Percentiles rank a stretch among this genome's conserved stretches.
These are phyloP conservation scores for Kazachstania martiniae DNA, from an alignment of 805 yeast genomes.

Conservation along the genomic window DNA sequence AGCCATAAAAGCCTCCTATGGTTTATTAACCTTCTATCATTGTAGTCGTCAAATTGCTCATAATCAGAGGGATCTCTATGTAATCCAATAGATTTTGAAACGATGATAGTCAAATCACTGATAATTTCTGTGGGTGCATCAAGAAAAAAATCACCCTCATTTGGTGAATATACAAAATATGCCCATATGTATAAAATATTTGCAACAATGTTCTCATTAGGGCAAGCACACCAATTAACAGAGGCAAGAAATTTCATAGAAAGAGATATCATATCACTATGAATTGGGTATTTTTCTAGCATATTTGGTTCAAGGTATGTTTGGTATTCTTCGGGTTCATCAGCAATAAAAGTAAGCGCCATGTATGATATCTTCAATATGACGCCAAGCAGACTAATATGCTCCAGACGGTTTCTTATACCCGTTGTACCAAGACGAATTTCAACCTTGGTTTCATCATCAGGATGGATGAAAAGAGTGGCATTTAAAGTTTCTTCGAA, in stretches of 20 bases:
- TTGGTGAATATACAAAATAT: slow-evolving; percentile 25
- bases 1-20: slow-evolving; percentile 25
- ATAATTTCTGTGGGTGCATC: slow-evolving; percentile 26
- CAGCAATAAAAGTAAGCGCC: slow-evolving; percentile 12
- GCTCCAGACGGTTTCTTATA: slow-evolving; percentile 21
- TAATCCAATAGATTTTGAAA: slow-evolving; percentile 24
- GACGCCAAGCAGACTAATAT: slow-evolving; percentile 14
- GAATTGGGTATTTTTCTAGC: slow-evolving; percentile 16
- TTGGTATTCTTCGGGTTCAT: slow-evolving; percentile 5
- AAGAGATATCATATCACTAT: slow-evolving; percentile 13
- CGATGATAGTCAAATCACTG: slow-evolving; percentile 16
- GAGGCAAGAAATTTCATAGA: slow-evolving; percentile 17
- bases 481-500: slow-evolving; percentile 21
- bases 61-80: slow-evolving; percentile 25
- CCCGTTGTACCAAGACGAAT: slow-evolving; percentile 17
- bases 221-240: slow-evolving; percentile 22
- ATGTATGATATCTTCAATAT: slow-evolving; percentile 22
- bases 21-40: slow-evolving; percentile 13
- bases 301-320: slow-evolving; percentile 7
- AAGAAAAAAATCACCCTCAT: slow-evolving; percentile 25
- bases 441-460: slow-evolving; percentile 8
- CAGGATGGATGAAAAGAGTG: slow-evolving; percentile 8
- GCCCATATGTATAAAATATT: slow-evolving; percentile 26
- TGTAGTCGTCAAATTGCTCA: slow-evolving; percentile 7
- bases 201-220: slow-evolving; percentile 23